Conservation (phyloP, 306 rosid genomes). For the Ochetophila trinervis region DNA sequence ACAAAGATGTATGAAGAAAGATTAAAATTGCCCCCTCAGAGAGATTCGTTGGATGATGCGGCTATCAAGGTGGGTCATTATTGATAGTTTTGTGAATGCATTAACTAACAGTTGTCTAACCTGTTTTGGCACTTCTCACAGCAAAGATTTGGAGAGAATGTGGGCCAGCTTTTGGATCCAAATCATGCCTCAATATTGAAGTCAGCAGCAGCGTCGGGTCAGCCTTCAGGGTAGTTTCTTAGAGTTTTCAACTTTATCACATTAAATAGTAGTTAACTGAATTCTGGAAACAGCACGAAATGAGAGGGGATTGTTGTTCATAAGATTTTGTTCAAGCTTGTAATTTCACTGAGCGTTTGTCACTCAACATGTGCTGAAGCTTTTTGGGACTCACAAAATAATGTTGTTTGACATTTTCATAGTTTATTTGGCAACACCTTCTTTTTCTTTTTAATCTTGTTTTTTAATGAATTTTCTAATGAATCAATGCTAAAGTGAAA, state of each 20-base stretch:
- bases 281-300: neutral
- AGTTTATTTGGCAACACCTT: neutral
- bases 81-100: constrained; percentile 18
- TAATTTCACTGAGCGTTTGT: neutral
- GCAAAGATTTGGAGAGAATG: constrained; percentile 93
- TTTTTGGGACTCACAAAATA: neutral
- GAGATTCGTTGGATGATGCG: constrained; percentile 90
- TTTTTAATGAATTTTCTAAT: neutral
- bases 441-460: neutral
- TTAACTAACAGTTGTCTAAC: constrained; percentile 24
- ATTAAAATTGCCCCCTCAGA: constrained; percentile 77
- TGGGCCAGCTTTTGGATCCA: constrained; percentile 83
- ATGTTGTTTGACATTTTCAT: neutral
- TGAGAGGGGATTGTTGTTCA: neutral
- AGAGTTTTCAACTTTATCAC: neutral
- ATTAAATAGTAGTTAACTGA: neutral
- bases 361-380: neutral
- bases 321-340: neutral
- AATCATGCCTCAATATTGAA: constrained; percentile 77
- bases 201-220: constrained; percentile 86
- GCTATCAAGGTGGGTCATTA: constrained; percentile 65
- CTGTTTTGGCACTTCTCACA: constrained; percentile 35
- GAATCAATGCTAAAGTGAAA: constrained; percentile 10
- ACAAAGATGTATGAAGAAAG: constrained; percentile 95
- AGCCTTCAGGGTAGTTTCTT: constrained; percentile 79